Evolutionary conservation across 2,329 filamentous ascomycete genomes (phyloP), one percentile per base, ranked within the genome.

Genomic region (Nannizziopsis arthrosporioides): DNA sequence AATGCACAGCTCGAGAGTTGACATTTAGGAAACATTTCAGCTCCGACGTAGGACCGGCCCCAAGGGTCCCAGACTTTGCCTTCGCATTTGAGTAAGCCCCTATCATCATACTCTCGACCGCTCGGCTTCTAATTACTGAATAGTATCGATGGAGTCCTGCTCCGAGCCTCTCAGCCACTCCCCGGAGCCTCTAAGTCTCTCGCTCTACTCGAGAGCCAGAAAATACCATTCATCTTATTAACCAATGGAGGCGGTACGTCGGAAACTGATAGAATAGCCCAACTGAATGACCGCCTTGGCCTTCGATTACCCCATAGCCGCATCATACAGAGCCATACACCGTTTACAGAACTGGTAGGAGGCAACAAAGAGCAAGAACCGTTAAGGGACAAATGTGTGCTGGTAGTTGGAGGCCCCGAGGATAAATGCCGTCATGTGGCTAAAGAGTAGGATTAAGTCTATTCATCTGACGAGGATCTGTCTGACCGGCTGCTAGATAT

Each of bases 161-260:
- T 96, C 30, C 86, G 89, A 60, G 84, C 84, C 51, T 79, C 84
- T 3, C 78, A 81, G 53, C 81, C 85, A 2, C 81, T 96, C 41
- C 83, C 86, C 1, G 83, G 85, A 30, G 90, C 92, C 1, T 72
- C 78, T 1, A 75, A 85, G 59, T 77, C 88, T 11, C 75, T 98
- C 15, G 70, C 73, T 27, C 82, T 80, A 59, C 80, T 96, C 15
- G 80, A 88, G 56, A 68, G 75, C 41, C 75, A 88, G 59, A 73
- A 77, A 41, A 86, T 95, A 40, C 89, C 89, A 10, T 96, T 94
- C 68, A 90, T 98, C 59, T 78, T 98, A 31, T 74, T 98, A 53
- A 98, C 92, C 51, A 98, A 98, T 67, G 92, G 92, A 57, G 92
- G 92, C 37, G 92, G 92, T 50, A 87, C 84, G 61, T 78, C 81